These are phyloP conservation scores for Mallotus nudiflorus DNA, from an alignment of 345 rosid species.

Conservation along the genomic window DNA sequence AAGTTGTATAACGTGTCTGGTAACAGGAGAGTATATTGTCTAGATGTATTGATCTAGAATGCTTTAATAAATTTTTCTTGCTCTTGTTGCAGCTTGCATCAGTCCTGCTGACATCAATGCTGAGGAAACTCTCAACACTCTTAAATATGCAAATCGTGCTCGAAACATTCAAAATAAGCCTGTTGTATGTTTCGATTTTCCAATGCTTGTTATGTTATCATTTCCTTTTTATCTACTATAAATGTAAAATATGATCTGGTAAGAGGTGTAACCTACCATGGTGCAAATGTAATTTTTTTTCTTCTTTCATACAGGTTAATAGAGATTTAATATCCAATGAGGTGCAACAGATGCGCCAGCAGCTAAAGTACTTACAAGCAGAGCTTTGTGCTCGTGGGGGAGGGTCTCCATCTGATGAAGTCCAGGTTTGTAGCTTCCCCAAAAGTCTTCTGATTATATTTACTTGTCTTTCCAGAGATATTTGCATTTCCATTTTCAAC, in stretches of 20 bases:
- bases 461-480: not conserved
- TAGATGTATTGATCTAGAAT: not conserved
- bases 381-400: slow-evolving; percentile 88
- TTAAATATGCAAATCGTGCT: slow-evolving; percentile 99
- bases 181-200: slow-evolving; percentile 57
- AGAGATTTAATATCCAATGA: slow-evolving; percentile 94
- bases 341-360: slow-evolving; percentile 97
- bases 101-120: slow-evolving; percentile 99
- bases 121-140: slow-evolving; percentile 94
- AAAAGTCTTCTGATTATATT: not conserved
- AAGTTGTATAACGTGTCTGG: not conserved
- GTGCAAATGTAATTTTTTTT: not conserved
- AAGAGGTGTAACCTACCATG: not conserved
- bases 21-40: too few species aligned
- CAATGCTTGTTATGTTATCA: not conserved
- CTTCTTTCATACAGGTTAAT: slow-evolving; percentile 56
- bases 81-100: slow-evolving; percentile 63
- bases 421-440: slow-evolving; percentile 52
- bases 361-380: slow-evolving; percentile 87
- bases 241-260: not conserved
- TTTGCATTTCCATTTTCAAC: not conserved
- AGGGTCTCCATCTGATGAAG: slow-evolving; percentile 73
- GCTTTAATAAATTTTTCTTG: not conserved
- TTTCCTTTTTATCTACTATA: not conserved
- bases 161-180: slow-evolving; percentile 95